These are phyloP conservation scores for Cyberlindnera sargentensis DNA, from an alignment of 805 yeast species.

Conservation along the genomic window DNA sequence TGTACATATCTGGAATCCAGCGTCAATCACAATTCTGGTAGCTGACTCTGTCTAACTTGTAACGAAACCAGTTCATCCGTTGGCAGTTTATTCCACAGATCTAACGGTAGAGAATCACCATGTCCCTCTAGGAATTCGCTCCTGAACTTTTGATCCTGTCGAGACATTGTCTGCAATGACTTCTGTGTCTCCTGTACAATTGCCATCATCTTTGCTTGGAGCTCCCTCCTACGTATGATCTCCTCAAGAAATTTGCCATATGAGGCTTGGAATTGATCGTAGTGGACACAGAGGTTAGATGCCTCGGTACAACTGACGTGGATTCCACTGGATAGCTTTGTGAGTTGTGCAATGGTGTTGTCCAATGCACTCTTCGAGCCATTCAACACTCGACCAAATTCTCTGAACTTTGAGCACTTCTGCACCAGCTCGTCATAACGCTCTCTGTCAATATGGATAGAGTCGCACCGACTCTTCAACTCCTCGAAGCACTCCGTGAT, in stretches of 20 bases:
- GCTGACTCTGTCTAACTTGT: background rate
- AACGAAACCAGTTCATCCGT: background rate
- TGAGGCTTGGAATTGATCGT: conserved; percentile 41
- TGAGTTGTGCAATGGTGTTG: conserved; percentile 12
- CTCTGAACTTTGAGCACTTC: background rate
- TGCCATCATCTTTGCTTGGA: conserved; percentile 33
- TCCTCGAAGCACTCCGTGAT: conserved; percentile 26
- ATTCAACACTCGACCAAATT: conserved; percentile 8
- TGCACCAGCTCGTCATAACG: background rate
- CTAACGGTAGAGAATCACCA: conserved; percentile 50
- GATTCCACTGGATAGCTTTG: conserved; percentile 6
- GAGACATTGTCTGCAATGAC: conserved; percentile 31
- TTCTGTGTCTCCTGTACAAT: conserved; percentile 36
- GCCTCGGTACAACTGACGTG: conserved; percentile 13
- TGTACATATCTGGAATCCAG: background rate
- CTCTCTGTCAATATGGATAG: background rate
- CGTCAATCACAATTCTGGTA: background rate
- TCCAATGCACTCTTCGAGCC: conserved; percentile 9
- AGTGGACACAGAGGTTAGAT: conserved; percentile 40
- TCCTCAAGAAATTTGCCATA: conserved; percentile 48
- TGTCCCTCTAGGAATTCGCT: conserved; percentile 36
- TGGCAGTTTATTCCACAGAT: conserved; percentile 34
- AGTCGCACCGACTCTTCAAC: background rate
- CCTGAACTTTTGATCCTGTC: conserved; percentile 38
- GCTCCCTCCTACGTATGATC: conserved; percentile 39